Percentiles rank a stretch among this genome's conserved stretches.
phyloP scores from a whole-genome alignment of 495 filamentous ascomycete species.

The Penicillium nucicola region DNA sequence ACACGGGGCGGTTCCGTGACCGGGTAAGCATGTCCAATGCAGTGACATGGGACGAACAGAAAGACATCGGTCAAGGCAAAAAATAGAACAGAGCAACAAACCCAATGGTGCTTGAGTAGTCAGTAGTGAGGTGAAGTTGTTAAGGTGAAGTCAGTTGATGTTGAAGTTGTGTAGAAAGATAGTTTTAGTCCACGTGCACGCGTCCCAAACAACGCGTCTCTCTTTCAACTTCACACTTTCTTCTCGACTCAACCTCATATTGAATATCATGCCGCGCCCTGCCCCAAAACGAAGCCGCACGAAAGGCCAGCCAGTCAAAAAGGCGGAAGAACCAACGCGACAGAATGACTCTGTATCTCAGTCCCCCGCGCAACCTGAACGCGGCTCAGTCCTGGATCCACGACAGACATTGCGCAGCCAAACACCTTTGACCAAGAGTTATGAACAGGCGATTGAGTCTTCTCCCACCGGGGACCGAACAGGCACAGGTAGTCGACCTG shows the following conservation, averaged over 20 bases:
- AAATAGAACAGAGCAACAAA: no score
- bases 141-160: no score
- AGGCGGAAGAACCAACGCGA: constrained; percentile 4
- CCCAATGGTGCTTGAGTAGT: no score
- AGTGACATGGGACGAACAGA: background rate
- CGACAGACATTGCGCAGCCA: constrained; percentile 26
- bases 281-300: constrained; percentile 38
- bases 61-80: no score
- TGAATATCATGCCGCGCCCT: constrained; percentile 40
- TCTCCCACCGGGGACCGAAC: constrained; percentile 34
- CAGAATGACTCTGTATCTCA: constrained; percentile 8
- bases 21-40: background rate
- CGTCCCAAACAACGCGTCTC: constrained; percentile 19
- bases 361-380: constrained; percentile 10
- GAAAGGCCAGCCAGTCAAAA: constrained; percentile 15
- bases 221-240: background rate
- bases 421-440: constrained; percentile 32
- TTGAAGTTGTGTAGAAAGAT: background rate
- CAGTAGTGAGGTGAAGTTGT: background rate
- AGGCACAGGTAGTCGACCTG: constrained; percentile 35
- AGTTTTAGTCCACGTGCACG: constrained; percentile 14
- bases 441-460: constrained; percentile 41
- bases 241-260: background rate
- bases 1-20: constrained; percentile 1
- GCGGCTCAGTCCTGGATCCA: constrained; percentile 16